Evolutionary conservation across 768 basidiomycete genomes (phyloP), one percentile per base, ranked within the genome.

Genomic region (Panus rudis): DNA sequence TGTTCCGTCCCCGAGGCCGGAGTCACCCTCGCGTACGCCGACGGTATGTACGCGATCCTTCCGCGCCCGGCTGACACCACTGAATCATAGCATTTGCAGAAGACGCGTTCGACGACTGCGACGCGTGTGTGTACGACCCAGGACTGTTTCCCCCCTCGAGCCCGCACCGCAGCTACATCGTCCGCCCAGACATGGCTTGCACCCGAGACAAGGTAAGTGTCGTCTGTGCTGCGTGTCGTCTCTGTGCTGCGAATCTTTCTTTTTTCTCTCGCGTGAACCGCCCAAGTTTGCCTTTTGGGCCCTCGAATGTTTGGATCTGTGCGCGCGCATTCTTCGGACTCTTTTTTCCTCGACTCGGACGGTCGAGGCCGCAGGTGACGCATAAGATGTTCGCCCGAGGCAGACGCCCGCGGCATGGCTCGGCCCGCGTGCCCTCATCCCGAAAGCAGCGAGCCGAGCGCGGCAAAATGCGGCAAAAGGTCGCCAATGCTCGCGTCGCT

Each of bases 181-280:
- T 32, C 5, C 17, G 30, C 19, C 16, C 39, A 2, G 41, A 37
- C 6, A n/a, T 32, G n/a, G 10, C 20, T 8, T 16, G 39, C 31
- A 39, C 40, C 33, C 43, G 48, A 5, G 48, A 50, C 23, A 50
- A 50, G 21, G 48, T 50, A 37, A 46, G 48, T 34, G 6, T 13
- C 37, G n/a, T n/a, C n/a, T n/a, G n/a, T n/a, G n/a, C n/a, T n/a
- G n/a, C n/a, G n/a, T n/a, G n/a, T n/a, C n/a, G n/a, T n/a, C n/a
- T n/a, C n/a, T n/a, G n/a, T n/a, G n/a, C n/a, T n/a, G n/a, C n/a
- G 16, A 14, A 19, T 22, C 33, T 25, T 34, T 21, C 34, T 7
- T 17, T 46, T 23, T 7, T 41, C 27, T 22, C 19, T 11, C n/a
- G 6, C 20, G 11, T 19, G 13, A 13, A 12, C 20, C 11, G 19